phyloP scores from a whole-genome alignment of 1,284 basidiomycete genomes.

The Schizophyllum commune region DNA sequence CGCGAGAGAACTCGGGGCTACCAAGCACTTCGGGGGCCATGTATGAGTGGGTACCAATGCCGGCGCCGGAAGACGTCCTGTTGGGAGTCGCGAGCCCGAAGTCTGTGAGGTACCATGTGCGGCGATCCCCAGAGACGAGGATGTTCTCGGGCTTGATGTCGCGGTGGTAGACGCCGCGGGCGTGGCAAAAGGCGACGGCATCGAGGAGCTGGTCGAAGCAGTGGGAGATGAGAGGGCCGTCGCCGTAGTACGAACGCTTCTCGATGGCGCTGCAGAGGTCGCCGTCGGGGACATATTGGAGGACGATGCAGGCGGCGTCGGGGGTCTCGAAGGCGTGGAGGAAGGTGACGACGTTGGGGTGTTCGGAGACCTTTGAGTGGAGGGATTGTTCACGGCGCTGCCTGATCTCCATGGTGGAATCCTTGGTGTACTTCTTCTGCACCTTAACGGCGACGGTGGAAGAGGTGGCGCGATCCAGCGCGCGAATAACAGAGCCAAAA shows the following conservation, averaged over 20 bases:
- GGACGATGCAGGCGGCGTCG: conserved; percentile 32
- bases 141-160: conserved; percentile 74
- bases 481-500: background rate
- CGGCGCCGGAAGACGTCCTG: conserved; percentile 44
- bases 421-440: background rate
- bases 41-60: conserved; percentile 59
- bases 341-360: conserved; percentile 60
- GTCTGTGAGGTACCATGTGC: conserved; percentile 53
- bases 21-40: conserved; percentile 40
- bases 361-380: conserved; percentile 35
- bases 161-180: conserved; percentile 59
- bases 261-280: conserved; percentile 18
- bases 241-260: background rate
- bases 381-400: background rate
- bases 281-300: conserved; percentile 41
- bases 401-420: background rate
- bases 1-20: background rate
- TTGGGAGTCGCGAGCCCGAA: conserved; percentile 65
- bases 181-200: conserved; percentile 49
- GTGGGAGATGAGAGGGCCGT: conserved; percentile 29
- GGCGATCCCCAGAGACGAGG: conserved; percentile 38
- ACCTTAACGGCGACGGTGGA: background rate
- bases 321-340: conserved; percentile 52
- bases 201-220: conserved; percentile 58
- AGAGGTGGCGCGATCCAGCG: background rate